phyloP scores from a whole-genome alignment of 2,329 filamentous ascomycete species.

The Hirsutella minnesotensis region DNA sequence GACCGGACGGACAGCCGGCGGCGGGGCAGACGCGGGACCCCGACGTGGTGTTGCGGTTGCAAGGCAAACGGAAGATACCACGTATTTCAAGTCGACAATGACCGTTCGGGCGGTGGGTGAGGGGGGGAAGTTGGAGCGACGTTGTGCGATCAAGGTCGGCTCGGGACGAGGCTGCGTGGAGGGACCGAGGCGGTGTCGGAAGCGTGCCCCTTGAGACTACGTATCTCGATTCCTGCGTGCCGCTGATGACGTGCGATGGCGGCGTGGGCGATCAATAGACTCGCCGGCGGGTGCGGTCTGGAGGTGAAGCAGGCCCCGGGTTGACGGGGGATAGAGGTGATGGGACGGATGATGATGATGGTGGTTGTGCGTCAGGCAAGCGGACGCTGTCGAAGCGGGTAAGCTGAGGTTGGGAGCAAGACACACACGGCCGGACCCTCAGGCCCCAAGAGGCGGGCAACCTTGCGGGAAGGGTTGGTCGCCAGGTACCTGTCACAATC shows the following conservation, averaged over 20 bases:
- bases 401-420: not conserved
- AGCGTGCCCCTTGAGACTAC: not conserved
- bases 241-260: not conserved
- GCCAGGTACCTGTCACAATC: no score
- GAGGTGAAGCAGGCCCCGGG: not conserved
- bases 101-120: no score
- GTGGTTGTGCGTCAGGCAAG: not conserved
- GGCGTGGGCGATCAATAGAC: not conserved
- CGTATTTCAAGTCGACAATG: no score
- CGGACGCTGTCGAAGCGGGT: not conserved
- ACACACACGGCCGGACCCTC: not conserved
- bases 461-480: no score
- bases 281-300: not conserved
- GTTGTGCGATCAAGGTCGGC: no score
- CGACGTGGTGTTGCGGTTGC: not conserved
- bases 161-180: not conserved
- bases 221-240: not conserved
- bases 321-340: not conserved
- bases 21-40: no score
- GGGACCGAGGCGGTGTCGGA: not conserved
- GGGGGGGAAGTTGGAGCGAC: no score
- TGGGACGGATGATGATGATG: not conserved
- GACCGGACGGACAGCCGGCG: not conserved
- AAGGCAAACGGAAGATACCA: not conserved
- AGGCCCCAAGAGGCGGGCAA: no score